Evolutionary conservation across 2,329 filamentous ascomycete genomes (phyloP), one percentile per base, ranked within the genome.

Genomic region (Bipolaris gigantea): DNA sequence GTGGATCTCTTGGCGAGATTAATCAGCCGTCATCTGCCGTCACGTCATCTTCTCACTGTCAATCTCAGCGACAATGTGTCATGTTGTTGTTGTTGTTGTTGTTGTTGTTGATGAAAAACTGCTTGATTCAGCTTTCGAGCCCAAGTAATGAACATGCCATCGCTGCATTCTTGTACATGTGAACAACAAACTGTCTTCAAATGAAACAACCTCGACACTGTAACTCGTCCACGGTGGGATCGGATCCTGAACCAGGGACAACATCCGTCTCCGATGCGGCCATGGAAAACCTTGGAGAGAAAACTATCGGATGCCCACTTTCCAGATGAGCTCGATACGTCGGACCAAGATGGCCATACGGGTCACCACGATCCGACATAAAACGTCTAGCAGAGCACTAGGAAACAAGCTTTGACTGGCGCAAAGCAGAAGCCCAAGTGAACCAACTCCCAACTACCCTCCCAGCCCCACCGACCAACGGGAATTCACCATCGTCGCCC

Each of bases 381-480:
- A 84, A 85, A 63, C 78, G 84, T 9, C 76, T 89, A 19, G 76
- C 80, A 1, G 71, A 76, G 5, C 76, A 83, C 60, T 89, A 86
- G 86, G 75, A 78, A 34, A 73, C 80, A 4, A 65, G 65, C 0
- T 85, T 81, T 65, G 81, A 88, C 68, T 90, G 86, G 86, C 79
- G 84, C 30, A 74, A 76, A 33, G 79, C 80, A 18, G 86, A 89
- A 69, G 71, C 76, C 4, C 76, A 78, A 42, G 68, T 89, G 10
- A 89, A 89, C 65, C 68, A 79, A 27, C 70, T 87, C 6, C 84
- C 0, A 85, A 89, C 45, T 88, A 80, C 13, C 66, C 70, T 13
- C 64, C 62, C n/a, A 62, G 4, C 23, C 6, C 23, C 23, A 21
- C 68, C 4, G 66, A 63, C 5, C 72, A 73, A 8, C 80, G 82